These are phyloP conservation scores for Scytalidium lignicola DNA, from an alignment of 2,329 filamentous ascomycete species.

Conservation along the genomic window DNA sequence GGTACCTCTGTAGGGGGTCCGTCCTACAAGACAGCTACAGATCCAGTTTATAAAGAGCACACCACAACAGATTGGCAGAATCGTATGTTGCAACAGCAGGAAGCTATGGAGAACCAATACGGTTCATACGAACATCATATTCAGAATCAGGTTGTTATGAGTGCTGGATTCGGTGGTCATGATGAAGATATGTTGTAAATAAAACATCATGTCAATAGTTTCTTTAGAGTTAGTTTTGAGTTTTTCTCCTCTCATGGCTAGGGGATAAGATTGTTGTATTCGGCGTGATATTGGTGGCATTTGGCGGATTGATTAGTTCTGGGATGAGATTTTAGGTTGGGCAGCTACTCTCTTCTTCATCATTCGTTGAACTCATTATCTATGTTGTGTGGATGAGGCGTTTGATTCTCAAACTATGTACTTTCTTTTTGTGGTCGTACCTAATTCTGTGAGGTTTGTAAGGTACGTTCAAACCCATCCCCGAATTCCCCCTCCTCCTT, in stretches of 20 bases:
- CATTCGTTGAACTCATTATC: background rate
- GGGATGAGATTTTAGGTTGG: background rate
- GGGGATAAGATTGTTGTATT: background rate
- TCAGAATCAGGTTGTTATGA: slow-evolving; percentile 13
- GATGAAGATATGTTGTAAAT: slow-evolving; percentile 31
- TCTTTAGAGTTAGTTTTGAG: background rate
- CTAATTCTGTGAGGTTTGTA: background rate
- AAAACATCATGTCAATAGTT: slow-evolving; percentile 1
- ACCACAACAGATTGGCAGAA: slow-evolving; percentile 19
- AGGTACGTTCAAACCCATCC: background rate
- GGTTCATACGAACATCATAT: slow-evolving; percentile 20
- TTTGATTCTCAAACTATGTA: too few relatives aligned
- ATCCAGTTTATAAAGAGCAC: slow-evolving; percentile 57
- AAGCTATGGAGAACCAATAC: slow-evolving; percentile 27
- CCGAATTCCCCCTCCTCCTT: background rate
- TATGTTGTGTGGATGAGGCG: background rate
- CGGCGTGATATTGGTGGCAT: background rate
- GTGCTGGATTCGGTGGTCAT: slow-evolving; percentile 16
- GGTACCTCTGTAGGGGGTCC: slow-evolving; percentile 34
- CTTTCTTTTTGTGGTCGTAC: background rate
- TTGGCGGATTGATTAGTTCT: background rate
- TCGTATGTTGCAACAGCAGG: slow-evolving; percentile 17
- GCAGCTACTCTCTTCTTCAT: background rate
- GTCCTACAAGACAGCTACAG: slow-evolving; percentile 52
- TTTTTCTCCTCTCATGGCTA: background rate